phyloP scores from a whole-genome alignment of 2,329 filamentous ascomycete species.

The Venturiaceae sp. region DNA sequence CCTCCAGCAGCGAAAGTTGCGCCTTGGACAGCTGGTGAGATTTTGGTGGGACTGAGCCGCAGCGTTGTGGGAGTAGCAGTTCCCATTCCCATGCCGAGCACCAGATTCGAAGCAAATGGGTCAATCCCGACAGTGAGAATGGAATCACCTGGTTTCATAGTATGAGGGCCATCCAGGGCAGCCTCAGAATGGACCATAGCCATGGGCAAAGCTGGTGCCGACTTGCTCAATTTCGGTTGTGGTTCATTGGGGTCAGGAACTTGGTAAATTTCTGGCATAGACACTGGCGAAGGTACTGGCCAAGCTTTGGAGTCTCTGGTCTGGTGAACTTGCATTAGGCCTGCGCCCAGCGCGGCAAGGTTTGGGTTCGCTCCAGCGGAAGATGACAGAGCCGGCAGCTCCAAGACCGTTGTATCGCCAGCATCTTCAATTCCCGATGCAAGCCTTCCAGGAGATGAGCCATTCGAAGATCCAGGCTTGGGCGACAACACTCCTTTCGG shows the following conservation, averaged over 20 bases:
- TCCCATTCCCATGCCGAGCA: background rate
- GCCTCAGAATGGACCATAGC: slow-evolving; percentile 5
- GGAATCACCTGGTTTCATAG: background rate
- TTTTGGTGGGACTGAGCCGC: background rate
- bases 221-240: background rate
- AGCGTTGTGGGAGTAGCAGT: background rate
- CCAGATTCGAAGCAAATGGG: background rate
- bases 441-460: background rate
- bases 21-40: background rate
- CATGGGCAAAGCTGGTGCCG: background rate
- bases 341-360: background rate
- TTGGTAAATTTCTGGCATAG: background rate
- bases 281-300: background rate
- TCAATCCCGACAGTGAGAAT: background rate
- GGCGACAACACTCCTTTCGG: background rate
- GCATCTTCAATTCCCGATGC: background rate
- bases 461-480: background rate
- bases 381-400: background rate
- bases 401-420: background rate
- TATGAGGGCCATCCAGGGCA: slow-evolving; percentile 3
- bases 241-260: background rate
- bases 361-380: background rate
- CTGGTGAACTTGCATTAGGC: background rate
- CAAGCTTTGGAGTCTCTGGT: background rate
- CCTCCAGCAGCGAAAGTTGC: slow-evolving; percentile 5